phyloP scores from a whole-genome alignment of 805 yeast species.

The Zygotorulaspora florentina region DNA sequence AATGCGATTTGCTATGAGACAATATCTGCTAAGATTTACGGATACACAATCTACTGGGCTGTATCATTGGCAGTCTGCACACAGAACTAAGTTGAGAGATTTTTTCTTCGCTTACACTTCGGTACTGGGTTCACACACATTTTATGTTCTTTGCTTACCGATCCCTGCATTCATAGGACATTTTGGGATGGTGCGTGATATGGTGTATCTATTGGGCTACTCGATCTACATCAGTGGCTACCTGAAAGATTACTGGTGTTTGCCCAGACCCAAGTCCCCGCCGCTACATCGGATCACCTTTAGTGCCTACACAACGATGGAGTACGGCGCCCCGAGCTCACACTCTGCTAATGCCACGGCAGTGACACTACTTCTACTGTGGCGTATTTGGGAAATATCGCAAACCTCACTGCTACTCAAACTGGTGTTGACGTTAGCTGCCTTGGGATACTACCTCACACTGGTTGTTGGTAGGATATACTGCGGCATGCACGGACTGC shows the following conservation, averaged over 20 bases:
- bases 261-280: slow-evolving; percentile 91
- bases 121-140: slow-evolving; percentile 86
- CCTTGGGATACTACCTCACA: slow-evolving; percentile 51
- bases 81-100: slow-evolving; percentile 54
- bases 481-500: slow-evolving; percentile 96
- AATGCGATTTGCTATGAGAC: slow-evolving; percentile 51
- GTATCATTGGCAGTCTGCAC: slow-evolving; percentile 48
- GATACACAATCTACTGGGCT: slow-evolving; percentile 61
- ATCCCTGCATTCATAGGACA: slow-evolving; percentile 78
- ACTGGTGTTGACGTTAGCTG: slow-evolving; percentile 18
- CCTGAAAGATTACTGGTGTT: slow-evolving; percentile 77
- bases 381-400: slow-evolving; percentile 15
- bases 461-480: slow-evolving; percentile 78
- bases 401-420: slow-evolving; percentile 3
- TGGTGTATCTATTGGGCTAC: slow-evolving; percentile 59
- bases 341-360: slow-evolving; percentile 94
- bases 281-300: slow-evolving; percentile 86
- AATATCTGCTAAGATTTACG: slow-evolving; percentile 50
- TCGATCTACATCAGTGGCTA: slow-evolving; percentile 65
- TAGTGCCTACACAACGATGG: slow-evolving; percentile 86
- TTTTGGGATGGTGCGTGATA: slow-evolving; percentile 54
- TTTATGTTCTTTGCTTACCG: slow-evolving; percentile 86
- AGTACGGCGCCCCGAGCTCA: slow-evolving; percentile 91
- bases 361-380: slow-evolving; percentile 53
- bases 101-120: slow-evolving; percentile 83